phyloP scores from a whole-genome alignment of 805 yeast genomes.

The Yamadazyma olivae region DNA sequence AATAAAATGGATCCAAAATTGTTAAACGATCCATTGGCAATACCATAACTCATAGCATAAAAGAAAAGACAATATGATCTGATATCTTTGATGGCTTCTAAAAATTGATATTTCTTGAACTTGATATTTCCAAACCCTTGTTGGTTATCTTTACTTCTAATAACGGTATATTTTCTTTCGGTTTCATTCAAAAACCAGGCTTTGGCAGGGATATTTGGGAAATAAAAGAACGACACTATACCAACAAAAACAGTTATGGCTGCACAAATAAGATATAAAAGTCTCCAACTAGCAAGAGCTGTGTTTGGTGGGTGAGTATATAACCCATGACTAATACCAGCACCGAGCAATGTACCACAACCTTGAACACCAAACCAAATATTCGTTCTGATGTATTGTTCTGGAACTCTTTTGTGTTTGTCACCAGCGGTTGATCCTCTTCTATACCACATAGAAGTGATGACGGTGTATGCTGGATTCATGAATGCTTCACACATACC shows the following conservation, averaged over 20 bases:
- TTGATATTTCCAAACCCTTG: conserved; percentile 50
- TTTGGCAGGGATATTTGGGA: conserved; percentile 48
- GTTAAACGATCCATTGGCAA: conserved; percentile 31
- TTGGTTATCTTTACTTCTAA: conserved; percentile 46
- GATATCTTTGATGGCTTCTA: conserved; percentile 43
- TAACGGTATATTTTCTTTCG: conserved; percentile 44
- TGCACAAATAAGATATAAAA: conserved; percentile 58
- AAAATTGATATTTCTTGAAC: conserved; percentile 42
- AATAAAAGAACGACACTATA: conserved; percentile 32
- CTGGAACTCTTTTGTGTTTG: conserved; percentile 13
- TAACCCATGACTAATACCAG: conserved; percentile 45
- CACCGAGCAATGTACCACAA: conserved; percentile 54
- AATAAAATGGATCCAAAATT: conserved; percentile 24
- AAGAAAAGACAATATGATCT: not conserved
- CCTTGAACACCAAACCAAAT: conserved; percentile 4
- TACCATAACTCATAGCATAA: not conserved
- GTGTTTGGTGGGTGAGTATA: conserved; percentile 40
- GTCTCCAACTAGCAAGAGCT: conserved; percentile 55
- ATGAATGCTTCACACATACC: conserved; percentile 55
- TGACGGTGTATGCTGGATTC: conserved; percentile 53
- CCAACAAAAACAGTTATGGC: conserved; percentile 51
- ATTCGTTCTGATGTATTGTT: conserved; percentile 50
- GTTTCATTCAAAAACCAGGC: conserved; percentile 34
- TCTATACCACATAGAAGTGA: conserved; percentile 63
- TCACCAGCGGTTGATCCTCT: conserved; percentile 18